Evolutionary conservation across 768 basidiomycete species (phyloP), one percentile per base, ranked within the genome.

Genomic region (Amanita thiersii): DNA sequence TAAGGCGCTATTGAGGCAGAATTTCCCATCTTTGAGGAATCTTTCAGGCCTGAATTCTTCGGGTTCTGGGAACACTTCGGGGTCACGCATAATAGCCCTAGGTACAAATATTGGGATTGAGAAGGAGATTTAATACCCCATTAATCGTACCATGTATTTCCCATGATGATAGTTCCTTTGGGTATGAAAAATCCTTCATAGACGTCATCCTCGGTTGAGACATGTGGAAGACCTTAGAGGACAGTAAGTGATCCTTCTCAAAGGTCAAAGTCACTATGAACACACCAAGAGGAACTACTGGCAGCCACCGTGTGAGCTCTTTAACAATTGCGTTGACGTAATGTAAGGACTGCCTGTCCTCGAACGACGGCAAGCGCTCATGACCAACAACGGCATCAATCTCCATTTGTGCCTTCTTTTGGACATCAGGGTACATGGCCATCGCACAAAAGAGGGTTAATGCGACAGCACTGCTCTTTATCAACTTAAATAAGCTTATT

Each of bases 401-500:
- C 47, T 72, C 69, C 3, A 51, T 54, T 40, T 69, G 71, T 0
- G 66, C 68, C 37, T 50, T 60, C 5, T 32, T 43, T 40, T 63
- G 64, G 8, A 56, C 49, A 8, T 61, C 55, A 1, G 69, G 69
- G 43, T 66, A 48, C 6, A 58, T 48, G 5, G 62, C 52, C 63
- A 72, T 64, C 1, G 62, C 61, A 9, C 68, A 53, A 33, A 71
- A 43, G 47, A 72, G 11, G n/a, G n/a, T n/a, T n/a, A n/a, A n/a
- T n/a, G n/a, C n/a, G n/a, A n/a, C n/a, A n/a, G n/a, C n/a, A n/a
- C n/a, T n/a, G n/a, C n/a, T n/a, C n/a, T n/a, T n/a, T n/a, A n/a
- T n/a, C n/a, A n/a, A n/a, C n/a, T n/a, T n/a, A n/a, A n/a, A n/a
- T n/a, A n/a, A n/a, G n/a, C n/a, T n/a, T n/a, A n/a, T n/a, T n/a